phyloP scores from a whole-genome alignment of 2,329 filamentous ascomycete genomes.

The Curvularia eragrostidis region DNA sequence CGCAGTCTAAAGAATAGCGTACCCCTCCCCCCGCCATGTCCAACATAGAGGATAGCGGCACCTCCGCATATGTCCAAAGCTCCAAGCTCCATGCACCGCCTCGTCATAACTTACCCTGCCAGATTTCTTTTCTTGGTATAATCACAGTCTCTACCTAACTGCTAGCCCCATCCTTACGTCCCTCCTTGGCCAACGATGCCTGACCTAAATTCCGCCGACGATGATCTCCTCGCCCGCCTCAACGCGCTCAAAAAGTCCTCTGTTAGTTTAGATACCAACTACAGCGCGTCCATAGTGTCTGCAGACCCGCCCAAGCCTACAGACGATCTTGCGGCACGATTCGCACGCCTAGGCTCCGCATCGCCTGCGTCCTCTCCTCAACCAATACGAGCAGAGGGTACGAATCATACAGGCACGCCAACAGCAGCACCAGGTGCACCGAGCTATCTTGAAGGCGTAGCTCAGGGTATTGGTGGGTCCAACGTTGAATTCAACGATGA shows the following conservation, averaged over 20 bases:
- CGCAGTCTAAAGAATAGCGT: slow-evolving; percentile 3
- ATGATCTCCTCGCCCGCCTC: slow-evolving; percentile 56
- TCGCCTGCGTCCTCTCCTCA: slow-evolving; percentile 39
- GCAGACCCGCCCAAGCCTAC: slow-evolving; percentile 23
- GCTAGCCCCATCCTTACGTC: background rate
- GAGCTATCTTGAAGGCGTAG: slow-evolving; percentile 43
- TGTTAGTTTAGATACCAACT: slow-evolving; percentile 44
- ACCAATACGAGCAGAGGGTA: slow-evolving; percentile 30
- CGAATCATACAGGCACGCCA: slow-evolving; percentile 28
- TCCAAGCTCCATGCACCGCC: slow-evolving; percentile 14
- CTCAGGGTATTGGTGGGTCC: slow-evolving; percentile 36
- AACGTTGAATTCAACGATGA: slow-evolving; percentile 44
- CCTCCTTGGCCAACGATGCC: slow-evolving; percentile 18
- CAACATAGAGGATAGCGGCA: no score
- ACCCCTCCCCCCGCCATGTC: slow-evolving; percentile 22
- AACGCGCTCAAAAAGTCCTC: slow-evolving; percentile 57
- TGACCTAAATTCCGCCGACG: slow-evolving; percentile 37
- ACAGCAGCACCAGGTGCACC: slow-evolving; percentile 42
- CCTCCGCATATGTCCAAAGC: slow-evolving; percentile 29
- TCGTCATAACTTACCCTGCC: slow-evolving; percentile 4
- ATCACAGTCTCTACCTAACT: background rate
- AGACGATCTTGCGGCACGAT: slow-evolving; percentile 48
- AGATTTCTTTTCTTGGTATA: background rate
- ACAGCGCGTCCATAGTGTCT: slow-evolving; percentile 25
- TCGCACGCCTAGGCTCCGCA: slow-evolving; percentile 44